Evolutionary conservation across 352 stramenopile species (phyloP).

Genomic region (Phytophthora vignae): DNA sequence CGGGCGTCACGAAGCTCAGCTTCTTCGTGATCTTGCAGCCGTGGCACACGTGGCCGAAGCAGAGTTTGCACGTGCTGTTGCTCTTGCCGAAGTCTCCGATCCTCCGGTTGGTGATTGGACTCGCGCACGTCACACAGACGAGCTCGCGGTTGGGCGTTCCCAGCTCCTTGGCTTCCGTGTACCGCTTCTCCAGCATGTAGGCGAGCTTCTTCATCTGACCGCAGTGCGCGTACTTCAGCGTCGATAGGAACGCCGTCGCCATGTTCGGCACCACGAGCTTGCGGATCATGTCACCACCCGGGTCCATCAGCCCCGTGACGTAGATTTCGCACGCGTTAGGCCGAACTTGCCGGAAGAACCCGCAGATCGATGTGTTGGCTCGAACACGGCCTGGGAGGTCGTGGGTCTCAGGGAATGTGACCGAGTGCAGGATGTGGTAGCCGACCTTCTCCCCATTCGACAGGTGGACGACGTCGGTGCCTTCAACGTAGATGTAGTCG

Average conservation of each 20-base stretch:
- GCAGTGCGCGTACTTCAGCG: constrained; percentile 47
- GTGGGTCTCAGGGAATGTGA: constrained; percentile 46
- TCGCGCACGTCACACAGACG: constrained; percentile 40
- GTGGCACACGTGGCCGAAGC: constrained; percentile 44
- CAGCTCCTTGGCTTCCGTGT: constrained; percentile 37
- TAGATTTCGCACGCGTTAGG: constrained; percentile 46
- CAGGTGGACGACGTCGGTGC: constrained; percentile 39
- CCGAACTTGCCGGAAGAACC: constrained; percentile 43
- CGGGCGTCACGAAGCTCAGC: constrained; percentile 45
- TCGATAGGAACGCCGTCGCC: constrained; percentile 42
- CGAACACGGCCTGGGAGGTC: constrained; percentile 47
- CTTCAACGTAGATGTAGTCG: constrained; percentile 66
- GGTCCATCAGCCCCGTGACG: constrained; percentile 44
- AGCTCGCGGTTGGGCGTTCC: constrained; percentile 36
- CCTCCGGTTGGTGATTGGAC: constrained; percentile 28
- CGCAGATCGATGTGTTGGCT: constrained; percentile 49
- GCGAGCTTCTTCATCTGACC: constrained; percentile 57
- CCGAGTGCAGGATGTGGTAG: constrained; percentile 54
- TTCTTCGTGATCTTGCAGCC: constrained; percentile 47
- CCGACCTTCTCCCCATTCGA: constrained; percentile 46
- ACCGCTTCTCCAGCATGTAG: constrained; percentile 47
- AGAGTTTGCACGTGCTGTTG: constrained; percentile 45
- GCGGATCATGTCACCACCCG: constrained; percentile 45
- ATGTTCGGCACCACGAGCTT: constrained; percentile 42
- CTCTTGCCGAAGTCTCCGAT: constrained; percentile 40